Conservation (phyloP, 179 eudicot species). For the Nepenthes alata region DNA sequence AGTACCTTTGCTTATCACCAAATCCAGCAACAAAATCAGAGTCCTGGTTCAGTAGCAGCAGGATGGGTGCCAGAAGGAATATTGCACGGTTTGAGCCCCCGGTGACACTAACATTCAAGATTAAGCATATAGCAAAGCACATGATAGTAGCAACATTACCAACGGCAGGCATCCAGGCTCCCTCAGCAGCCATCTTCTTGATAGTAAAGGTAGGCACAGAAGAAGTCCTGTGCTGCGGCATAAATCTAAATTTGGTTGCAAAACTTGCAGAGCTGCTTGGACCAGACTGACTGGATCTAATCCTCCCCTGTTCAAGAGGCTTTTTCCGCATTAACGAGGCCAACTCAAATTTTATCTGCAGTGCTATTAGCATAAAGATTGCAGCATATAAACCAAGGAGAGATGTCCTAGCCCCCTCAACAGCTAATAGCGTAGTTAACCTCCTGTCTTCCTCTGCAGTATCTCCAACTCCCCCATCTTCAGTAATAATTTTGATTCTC, state of each 20-base stretch:
- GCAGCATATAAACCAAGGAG: slow-evolving; percentile 94
- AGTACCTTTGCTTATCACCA: slow-evolving; percentile 95
- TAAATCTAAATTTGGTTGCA: slow-evolving; percentile 74
- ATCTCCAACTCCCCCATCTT: slow-evolving; percentile 36
- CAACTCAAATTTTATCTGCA: slow-evolving; percentile 84
- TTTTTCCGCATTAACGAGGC: slow-evolving; percentile 73
- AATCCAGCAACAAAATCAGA: slow-evolving; percentile 96
- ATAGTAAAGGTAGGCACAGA: slow-evolving; percentile 63
- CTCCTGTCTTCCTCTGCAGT: slow-evolving; percentile 54
- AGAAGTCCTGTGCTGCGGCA: slow-evolving; percentile 81
- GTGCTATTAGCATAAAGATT: slow-evolving; percentile 90
- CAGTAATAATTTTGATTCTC: slow-evolving; percentile 50
- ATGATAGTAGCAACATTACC: slow-evolving; percentile 91
- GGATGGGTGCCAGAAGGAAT: slow-evolving; percentile 90
- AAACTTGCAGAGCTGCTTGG: slow-evolving; percentile 41
- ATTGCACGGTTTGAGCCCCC: slow-evolving; percentile 97
- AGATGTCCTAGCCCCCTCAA: slow-evolving; percentile 96
- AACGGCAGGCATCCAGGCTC: slow-evolving; percentile 99
- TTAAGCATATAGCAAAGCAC: slow-evolving; percentile 90
- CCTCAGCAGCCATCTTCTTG: slow-evolving; percentile 81
- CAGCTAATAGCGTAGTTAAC: slow-evolving; percentile 60
- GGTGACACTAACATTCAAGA: slow-evolving; percentile 69
- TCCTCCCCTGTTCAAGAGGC: slow-evolving; percentile 53
- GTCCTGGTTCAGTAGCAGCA: slow-evolving; percentile 96
- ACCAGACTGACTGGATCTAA: slow-evolving; percentile 50